Evolutionary conservation across 2,329 filamentous ascomycete genomes (phyloP).

Genomic region (Tothia fuscella): DNA sequence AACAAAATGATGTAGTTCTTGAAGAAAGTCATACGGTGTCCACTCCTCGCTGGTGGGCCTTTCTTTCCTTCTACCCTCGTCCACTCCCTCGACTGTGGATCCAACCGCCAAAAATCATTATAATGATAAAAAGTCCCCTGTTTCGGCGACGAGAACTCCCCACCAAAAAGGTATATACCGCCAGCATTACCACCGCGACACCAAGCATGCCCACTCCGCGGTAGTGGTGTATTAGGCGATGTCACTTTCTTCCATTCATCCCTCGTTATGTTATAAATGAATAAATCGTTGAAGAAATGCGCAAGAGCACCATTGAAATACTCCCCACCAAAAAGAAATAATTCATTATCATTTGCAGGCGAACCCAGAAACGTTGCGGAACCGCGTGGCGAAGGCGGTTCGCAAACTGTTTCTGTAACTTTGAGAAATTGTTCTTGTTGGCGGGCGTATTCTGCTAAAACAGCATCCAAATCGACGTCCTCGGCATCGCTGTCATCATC

Average conservation of each 20-base stretch:
- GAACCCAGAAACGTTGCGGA: conserved; percentile 76
- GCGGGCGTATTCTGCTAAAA: conserved; percentile 84
- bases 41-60: conserved; percentile 72
- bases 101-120: conserved; percentile 93
- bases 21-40: conserved; percentile 91
- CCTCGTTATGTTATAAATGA: conserved; percentile 61
- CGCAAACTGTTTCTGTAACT: conserved; percentile 67
- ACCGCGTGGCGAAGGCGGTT: conserved; percentile 64
- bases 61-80: conserved; percentile 72
- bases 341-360: conserved; percentile 73
- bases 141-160: conserved; percentile 92
- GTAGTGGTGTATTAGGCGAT: conserved; percentile 80
- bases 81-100: conserved; percentile 80
- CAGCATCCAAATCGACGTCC: conserved; percentile 83
- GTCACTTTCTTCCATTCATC: conserved; percentile 88
- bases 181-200: conserved; percentile 77
- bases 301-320: conserved; percentile 88
- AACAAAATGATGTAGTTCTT: conserved; percentile 96
- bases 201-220: conserved; percentile 89
- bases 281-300: conserved; percentile 55
- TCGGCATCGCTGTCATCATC: conserved; percentile 76
- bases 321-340: conserved; percentile 89
- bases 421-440: conserved; percentile 89
- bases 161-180: conserved; percentile 84
- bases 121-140: conserved; percentile 99